Base-by-base conservation (phyloP, 306 rosid genomes). In the Lathyrus sativus region DNA sequence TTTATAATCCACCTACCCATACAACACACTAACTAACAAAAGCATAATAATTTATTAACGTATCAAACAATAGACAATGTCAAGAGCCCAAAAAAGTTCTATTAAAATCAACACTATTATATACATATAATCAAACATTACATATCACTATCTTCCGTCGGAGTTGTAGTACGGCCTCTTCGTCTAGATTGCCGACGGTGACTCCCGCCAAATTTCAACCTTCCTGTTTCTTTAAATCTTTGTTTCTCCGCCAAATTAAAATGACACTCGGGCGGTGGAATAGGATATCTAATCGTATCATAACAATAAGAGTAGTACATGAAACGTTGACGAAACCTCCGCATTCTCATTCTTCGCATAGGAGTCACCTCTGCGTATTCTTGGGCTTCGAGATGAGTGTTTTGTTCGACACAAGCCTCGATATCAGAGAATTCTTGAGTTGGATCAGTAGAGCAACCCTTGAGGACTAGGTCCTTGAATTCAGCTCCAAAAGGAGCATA, bases 231-330 rank as follows among this genome's bases (percentile, higher is more conserved):
- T 78, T 76, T 90, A 51, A 93, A 93, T 50, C 89, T 81, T 3
- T 57, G 72, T 67, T 76, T 80, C 73, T 93, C 99, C 0, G 79
- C 13, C 0, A 85, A 81, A 48, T 61, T n/a, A 26, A 83, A 76
- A 6, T 76, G 85, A 61, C 99, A 93, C 76, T 93, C 99, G 0
- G 99, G 96, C 14, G 73, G 87, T 11, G 89, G 73, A 2, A 75
- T 41, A 2, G 85, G 71, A 51, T 93, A 93, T 54, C 99, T 68
- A 58, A 88, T 48, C 0, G 80, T 79, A 44, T 93, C 99, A 71
- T 90, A 90, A 56, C 99, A 90, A 29, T 93, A 88, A 0, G 99
- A 88, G 56, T 93, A 93, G 73, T 90, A 93, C 96, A 90, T 93
- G 71, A 46, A 90, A 33, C 80, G 84, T 11, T 79, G 83, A 0